phyloP scores from a whole-genome alignment of 345 rosid genomes.

The Populus simonii region DNA sequence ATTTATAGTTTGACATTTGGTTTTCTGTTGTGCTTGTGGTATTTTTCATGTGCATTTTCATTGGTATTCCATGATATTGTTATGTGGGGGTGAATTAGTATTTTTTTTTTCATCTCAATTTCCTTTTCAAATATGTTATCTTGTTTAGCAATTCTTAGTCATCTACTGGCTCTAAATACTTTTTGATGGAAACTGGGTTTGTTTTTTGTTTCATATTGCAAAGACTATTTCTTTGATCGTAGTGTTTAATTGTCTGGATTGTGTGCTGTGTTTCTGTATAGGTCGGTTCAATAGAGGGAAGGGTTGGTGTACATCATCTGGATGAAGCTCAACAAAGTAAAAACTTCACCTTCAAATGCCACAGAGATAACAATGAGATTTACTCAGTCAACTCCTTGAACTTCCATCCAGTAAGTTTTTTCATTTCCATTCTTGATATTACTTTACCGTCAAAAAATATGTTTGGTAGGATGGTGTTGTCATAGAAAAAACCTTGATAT shows the following conservation, averaged over 20 bases:
- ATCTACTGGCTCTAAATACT: neutral
- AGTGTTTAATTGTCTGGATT: neutral
- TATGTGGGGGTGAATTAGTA: neutral
- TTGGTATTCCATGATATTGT: neutral
- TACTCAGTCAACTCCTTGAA: slow-evolving; percentile 92
- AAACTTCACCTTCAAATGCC: slow-evolving; percentile 98
- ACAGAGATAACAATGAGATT: slow-evolving; percentile 83
- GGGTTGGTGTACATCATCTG: slow-evolving; percentile 96
- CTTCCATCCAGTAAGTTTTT: slow-evolving; percentile 84
- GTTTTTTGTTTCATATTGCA: neutral
- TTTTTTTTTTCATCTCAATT: neutral
- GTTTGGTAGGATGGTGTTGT: neutral
- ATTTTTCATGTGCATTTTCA: neutral
- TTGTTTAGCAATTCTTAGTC: neutral
- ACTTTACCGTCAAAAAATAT: neutral
- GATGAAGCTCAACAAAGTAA: slow-evolving; percentile 78
- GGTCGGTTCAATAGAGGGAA: slow-evolving; percentile 99
- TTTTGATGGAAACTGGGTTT: neutral
- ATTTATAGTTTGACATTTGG: neutral
- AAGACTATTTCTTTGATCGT: neutral
- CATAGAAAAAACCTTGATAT: neutral
- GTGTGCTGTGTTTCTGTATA: slow-evolving; percentile 20
- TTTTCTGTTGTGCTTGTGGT: neutral
- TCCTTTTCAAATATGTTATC: neutral
- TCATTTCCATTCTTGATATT: slow-evolving; percentile 1